phyloP scores from a whole-genome alignment of 2,329 filamentous ascomycete species.

The Fusarium miscanthi region DNA sequence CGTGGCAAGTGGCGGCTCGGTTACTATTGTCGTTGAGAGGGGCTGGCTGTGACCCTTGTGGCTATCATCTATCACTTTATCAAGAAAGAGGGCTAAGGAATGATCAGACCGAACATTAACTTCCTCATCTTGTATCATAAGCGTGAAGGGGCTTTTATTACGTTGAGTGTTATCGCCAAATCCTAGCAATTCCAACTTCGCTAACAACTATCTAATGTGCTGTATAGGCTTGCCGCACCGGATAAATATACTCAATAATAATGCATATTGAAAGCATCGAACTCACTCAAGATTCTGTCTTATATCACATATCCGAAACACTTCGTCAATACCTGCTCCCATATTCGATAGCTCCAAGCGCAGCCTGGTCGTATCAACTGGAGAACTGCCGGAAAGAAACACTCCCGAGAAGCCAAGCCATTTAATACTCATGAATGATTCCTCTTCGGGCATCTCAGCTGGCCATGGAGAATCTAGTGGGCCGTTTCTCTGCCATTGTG shows the following conservation, averaged over 20 bases:
- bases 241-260: too few relatives aligned
- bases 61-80: neutral
- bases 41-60: neutral
- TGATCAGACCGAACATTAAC: too few relatives aligned
- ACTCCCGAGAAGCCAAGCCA: neutral
- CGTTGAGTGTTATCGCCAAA: too few relatives aligned
- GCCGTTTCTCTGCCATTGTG: rapidly evolving
- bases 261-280: rapidly evolving
- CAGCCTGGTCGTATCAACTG: rapidly evolving
- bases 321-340: neutral
- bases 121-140: neutral
- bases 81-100: rapidly evolving
- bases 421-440: rapidly evolving
- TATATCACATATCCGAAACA: neutral
- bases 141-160: neutral
- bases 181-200: too few relatives aligned
- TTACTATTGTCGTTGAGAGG: neutral
- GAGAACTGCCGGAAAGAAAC: neutral
- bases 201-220: too few relatives aligned
- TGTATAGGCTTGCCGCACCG: too few relatives aligned
- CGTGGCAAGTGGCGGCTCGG: neutral
- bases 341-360: neutral
- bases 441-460: rapidly evolving
- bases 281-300: neutral
- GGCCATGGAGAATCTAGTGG: rapidly evolving